Evolutionary conservation across 2,329 filamentous ascomycete genomes (phyloP), one percentile per base, ranked within the genome.

Genomic region (Trichoderma afroharzianum): DNA sequence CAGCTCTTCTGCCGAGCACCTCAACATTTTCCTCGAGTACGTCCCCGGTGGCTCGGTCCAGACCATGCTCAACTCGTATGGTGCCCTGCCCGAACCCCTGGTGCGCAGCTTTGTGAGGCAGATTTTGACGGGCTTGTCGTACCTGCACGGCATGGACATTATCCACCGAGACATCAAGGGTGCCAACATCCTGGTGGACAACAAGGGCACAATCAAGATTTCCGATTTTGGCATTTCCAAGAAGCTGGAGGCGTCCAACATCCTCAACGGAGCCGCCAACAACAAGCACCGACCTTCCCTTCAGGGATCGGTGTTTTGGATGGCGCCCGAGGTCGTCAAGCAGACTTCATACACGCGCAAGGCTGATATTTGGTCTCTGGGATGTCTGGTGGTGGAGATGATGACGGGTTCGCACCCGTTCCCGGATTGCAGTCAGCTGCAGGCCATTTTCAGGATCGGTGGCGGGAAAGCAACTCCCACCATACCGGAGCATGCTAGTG

Each of bases 11-110:
- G 90, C 93, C 21, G 92, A 95, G 70, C 92, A 95, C 80, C 90
- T 99, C 77, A 99, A 99, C 84, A 99, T 99, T 92, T 99, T 99
- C 90, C 90, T 99, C 79, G 96, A 99, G 82, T 99, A 99, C 81
- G 96, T 99, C 36, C 93, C 96, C 18, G 96, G 96, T 82, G 96
- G 96, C 59, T 98, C 95, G 14, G 97, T 99, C 30, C 96, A 97
- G 75, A 97, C 94, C 11, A 98, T 99, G 95, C 91, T 99, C 75
- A 96, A 98, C 84, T 97, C 97, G 76, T 99, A 99, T 80, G 97
- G 97, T 72, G 95, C 95, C 8, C 89, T 99, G 68, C 92, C 93
- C 21, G 96, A 99, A 80, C 94, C 94, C 1, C 87, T 99, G 71
- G 95, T 98, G 72, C 92, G 95, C 79, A 98, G 96, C 82, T 99